Base-by-base conservation (phyloP, 805 yeast species). In the Naumovozyma castellii region DNA sequence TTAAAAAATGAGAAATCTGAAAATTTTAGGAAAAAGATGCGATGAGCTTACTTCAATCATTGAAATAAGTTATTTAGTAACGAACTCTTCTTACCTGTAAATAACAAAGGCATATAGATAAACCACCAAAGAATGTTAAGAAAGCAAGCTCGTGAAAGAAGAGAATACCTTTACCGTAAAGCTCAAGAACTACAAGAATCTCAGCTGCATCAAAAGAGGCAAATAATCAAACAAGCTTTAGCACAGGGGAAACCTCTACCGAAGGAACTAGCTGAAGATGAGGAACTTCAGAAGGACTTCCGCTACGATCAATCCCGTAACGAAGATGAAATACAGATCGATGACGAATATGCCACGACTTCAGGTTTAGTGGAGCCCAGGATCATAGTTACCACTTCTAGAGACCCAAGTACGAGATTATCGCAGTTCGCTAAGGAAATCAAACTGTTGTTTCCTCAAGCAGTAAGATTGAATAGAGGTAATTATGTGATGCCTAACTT, bases 81-180 rank as follows among this genome's bases (percentile, higher is more conserved):
- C n/a, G n/a, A n/a, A n/a, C n/a, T n/a, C n/a, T n/a, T n/a, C n/a
- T n/a, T n/a, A n/a, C n/a, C n/a, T n/a, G n/a, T n/a, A 12, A 27
- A 4, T 8, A 20, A 20, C 16, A 14, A n/a, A 15, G 19, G 18
- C 18, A 34, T 8, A 4, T 34, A 34, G 13, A 5, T 22, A 28
- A 37, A n/a, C 8, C n/a, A 12, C 13, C n/a, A n/a, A n/a, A 52
- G 2, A 12, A 72, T 73, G 96, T 64, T 86, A 41, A 76, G 98
- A 64, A 77, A 86, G 68, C 95, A 90, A 57, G 97, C 97, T 5
- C 78, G 98, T 66, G 97, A 92, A 61, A 76, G 98, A 67, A 77
- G 94, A 62, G 97, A 92, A 56, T 92, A 88, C 54, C 69, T 92
- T 19, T 92, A 84, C 67, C 74, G 86, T 38, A 87, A 88, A 59